Conservation (phyloP, 2,329 filamentous ascomycete species). For the Xylaria sp. region DNA sequence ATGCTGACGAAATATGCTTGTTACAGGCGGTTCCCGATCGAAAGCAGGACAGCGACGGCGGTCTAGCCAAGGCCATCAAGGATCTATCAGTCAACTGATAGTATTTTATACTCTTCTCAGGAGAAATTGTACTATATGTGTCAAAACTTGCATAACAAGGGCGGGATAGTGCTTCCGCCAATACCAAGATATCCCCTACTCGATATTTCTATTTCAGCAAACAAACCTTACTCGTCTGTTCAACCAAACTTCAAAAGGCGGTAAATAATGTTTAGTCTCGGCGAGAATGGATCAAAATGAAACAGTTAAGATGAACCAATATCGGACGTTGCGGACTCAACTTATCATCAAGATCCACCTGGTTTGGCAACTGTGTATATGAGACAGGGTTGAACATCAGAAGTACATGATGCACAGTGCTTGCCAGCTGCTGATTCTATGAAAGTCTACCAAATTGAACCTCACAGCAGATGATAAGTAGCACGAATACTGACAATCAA, state of each 20-base stretch:
- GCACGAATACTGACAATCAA: background rate
- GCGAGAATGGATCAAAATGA: no score
- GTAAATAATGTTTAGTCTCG: no score
- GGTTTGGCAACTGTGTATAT: no score
- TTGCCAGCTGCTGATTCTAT: background rate
- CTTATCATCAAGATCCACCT: no score
- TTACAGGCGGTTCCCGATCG: slow-evolving; percentile 27
- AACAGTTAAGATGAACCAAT: no score
- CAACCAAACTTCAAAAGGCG: no score
- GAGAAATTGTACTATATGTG: slow-evolving; percentile 4
- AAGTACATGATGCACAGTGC: no score
- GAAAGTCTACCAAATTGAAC: background rate
- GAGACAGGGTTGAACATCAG: no score
- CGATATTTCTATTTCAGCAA: background rate
- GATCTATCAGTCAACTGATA: background rate
- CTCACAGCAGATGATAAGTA: background rate
- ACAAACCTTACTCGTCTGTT: no score
- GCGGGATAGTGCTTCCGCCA: background rate
- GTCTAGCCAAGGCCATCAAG: background rate
- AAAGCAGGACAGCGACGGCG: slow-evolving; percentile 3
- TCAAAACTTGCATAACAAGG: background rate
- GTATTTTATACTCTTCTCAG: background rate
- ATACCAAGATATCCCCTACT: background rate
- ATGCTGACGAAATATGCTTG: background rate
- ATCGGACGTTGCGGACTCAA: no score